These are phyloP conservation scores for Ophidiomyces ophidiicola DNA, from an alignment of 2,329 filamentous ascomycete genomes.

Conservation along the genomic window DNA sequence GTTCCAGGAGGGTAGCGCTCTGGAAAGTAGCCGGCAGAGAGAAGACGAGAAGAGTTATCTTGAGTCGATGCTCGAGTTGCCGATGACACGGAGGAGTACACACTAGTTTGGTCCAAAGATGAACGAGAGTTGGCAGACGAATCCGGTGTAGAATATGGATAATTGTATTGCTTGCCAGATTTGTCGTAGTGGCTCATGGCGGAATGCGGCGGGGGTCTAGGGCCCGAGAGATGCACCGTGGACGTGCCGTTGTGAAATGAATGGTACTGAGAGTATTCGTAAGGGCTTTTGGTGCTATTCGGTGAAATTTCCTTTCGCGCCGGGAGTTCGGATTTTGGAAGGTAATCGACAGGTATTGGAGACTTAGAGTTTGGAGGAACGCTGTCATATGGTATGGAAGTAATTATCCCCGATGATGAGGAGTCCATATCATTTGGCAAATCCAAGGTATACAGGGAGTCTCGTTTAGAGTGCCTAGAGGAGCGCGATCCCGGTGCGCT, in stretches of 20 bases:
- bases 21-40: conserved; percentile 27
- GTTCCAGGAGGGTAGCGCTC: conserved; percentile 24
- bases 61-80: conserved; percentile 45
- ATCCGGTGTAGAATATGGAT: conserved; percentile 46
- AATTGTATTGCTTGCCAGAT: conserved; percentile 58
- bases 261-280: conserved; percentile 85
- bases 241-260: conserved; percentile 49
- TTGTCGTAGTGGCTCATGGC: conserved; percentile 47
- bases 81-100: conserved; percentile 50
- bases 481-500: conserved; percentile 52
- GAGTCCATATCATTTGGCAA: conserved; percentile 52
- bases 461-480: conserved; percentile 61
- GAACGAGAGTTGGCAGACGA: conserved; percentile 43
- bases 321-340: conserved; percentile 51
- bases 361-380: conserved; percentile 53
- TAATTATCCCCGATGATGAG: conserved; percentile 70
- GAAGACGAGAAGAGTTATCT: conserved; percentile 38
- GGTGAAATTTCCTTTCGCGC: conserved; percentile 62
- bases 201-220: conserved; percentile 47
- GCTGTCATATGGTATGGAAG: conserved; percentile 75
- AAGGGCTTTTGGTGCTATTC: conserved; percentile 63
- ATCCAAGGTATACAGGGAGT: conserved; percentile 61
- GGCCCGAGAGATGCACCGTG: conserved; percentile 47
- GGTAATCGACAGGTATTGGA: conserved; percentile 60
- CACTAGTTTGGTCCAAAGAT: conserved; percentile 53